Conservation (phyloP, 768 basidiomycete genomes). For the Pleurotus giganteus region DNA sequence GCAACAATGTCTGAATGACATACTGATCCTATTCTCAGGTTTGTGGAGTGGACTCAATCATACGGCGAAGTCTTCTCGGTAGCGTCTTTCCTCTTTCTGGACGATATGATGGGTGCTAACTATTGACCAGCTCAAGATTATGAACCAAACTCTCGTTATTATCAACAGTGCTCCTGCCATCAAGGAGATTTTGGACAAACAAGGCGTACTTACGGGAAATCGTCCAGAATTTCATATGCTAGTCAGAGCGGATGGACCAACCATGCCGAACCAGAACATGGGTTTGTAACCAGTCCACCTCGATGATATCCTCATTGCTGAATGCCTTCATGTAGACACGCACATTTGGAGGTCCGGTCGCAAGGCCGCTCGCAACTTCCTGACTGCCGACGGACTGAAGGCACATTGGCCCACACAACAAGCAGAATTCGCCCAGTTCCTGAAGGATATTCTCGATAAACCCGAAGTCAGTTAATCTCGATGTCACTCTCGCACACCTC, state of each 20-base stretch:
- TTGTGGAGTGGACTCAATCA: conserved; percentile 14
- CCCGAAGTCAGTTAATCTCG: conserved; percentile 20
- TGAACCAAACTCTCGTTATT: conserved; percentile 20
- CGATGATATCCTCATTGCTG: background rate
- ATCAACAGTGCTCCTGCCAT: conserved; percentile 19
- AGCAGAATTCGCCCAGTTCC: conserved; percentile 26
- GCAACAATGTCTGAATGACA: background rate
- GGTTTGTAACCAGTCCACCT: background rate
- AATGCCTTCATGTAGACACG: background rate
- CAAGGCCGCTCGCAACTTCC: conserved; percentile 17
- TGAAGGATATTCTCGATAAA: conserved; percentile 25
- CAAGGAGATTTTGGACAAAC: conserved; percentile 27
- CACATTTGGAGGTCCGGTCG: conserved; percentile 11
- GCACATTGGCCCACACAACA: conserved; percentile 22
- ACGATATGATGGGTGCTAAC: no score
- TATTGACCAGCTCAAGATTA: conserved; percentile 20
- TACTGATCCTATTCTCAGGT: conserved; percentile 4
- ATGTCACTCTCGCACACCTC: background rate
- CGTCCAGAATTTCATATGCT: conserved; percentile 18
- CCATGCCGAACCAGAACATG: conserved; percentile 8
- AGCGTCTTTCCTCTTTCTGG: background rate
- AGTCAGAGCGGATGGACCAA: conserved; percentile 4
- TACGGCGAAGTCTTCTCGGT: conserved; percentile 18
- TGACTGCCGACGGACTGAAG: conserved; percentile 19
- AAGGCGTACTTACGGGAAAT: conserved; percentile 20